Conservation (phyloP, 2,329 filamentous ascomycete genomes). For the Trichoderma afroharzianum region DNA sequence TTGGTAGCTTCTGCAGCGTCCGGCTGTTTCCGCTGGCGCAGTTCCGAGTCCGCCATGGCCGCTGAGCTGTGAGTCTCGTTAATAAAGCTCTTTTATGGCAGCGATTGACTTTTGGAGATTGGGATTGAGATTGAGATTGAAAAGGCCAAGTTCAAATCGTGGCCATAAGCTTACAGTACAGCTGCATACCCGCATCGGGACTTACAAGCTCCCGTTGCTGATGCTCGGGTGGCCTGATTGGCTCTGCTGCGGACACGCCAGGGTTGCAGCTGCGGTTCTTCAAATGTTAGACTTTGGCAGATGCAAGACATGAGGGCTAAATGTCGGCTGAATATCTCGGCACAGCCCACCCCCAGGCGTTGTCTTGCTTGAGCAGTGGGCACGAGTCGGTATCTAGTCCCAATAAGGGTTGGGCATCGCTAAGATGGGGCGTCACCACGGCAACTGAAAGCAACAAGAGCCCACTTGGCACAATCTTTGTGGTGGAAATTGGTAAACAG, state of each 20-base stretch:
- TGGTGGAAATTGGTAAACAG: slow-evolving; percentile 28
- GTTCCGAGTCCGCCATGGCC: slow-evolving; percentile 37
- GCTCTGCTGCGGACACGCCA: slow-evolving; percentile 21
- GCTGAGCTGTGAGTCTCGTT: background rate
- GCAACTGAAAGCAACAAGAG: slow-evolving; percentile 24
- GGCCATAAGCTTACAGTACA: background rate
- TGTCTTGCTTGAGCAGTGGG: background rate
- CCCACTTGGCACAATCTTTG: slow-evolving; percentile 18
- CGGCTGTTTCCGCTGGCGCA: slow-evolving; percentile 44
- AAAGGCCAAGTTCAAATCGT: background rate
- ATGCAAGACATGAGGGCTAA: background rate
- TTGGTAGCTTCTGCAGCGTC: slow-evolving; percentile 25
- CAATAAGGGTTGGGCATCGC: slow-evolving; percentile 21
- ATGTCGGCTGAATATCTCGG: background rate
- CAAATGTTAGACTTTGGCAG: background rate
- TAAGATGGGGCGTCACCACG: slow-evolving; percentile 23
- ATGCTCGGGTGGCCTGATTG: background rate
- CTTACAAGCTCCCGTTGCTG: background rate
- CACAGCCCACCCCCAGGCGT: background rate
- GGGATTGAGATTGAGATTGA: background rate
- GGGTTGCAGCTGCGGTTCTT: background rate
- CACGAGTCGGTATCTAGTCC: background rate
- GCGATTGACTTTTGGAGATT: background rate
- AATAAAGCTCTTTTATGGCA: background rate
- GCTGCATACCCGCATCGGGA: background rate